Evolutionary conservation across 2,329 filamentous ascomycete genomes (phyloP), one percentile per base, ranked within the genome.

Genomic region (Cryphonectria japonica): DNA sequence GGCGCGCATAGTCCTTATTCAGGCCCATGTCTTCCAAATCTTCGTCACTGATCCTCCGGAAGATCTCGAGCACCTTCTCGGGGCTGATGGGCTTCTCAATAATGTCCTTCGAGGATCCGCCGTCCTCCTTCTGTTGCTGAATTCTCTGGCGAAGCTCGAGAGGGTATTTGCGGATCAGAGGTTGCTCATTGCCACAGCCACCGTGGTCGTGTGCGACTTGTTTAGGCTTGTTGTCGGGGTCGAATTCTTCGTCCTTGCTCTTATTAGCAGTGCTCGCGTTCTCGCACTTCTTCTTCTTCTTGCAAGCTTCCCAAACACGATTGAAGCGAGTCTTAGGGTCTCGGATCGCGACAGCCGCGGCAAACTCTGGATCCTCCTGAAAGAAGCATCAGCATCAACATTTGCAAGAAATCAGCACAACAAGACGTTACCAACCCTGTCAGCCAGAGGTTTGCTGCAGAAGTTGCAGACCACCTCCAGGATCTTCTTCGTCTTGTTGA

Each of bases 401-500:
- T 52, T 34, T 68, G 57, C 37, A 83, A 84, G 79, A 78, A 79
- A 79, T 68, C 82, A 81, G 78, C 83, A 87, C 83, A 84, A 70
- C 73, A 71, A 75, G 69, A 71, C 71, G 86, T 82, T 86, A 97
- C 95, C 94, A 91, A 98, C 95, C 91, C 94, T 93, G 89, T 98
- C 95, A 84, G 94, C 92, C 87, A 97, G 89, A 80, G 98, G 93
- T 87, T 96, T 97, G 84, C 95, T 95, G 87, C 97, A 99, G 83
- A 97, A 98, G 85, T 97, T 95, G 88, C 97, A 99, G 82, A 99
- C 95, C 77, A 95, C 96, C 88, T 99, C 97, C 82, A 99, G 87
- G 78, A 99, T 90, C 87, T 98, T 99, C 88, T 99, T 99, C 84
- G 97, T 95, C 86, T 98, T 98, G 82, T 93, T 97, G 85, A 99